phyloP scores from a whole-genome alignment of 805 yeast species.

The Limtongozyma cylindracea region DNA sequence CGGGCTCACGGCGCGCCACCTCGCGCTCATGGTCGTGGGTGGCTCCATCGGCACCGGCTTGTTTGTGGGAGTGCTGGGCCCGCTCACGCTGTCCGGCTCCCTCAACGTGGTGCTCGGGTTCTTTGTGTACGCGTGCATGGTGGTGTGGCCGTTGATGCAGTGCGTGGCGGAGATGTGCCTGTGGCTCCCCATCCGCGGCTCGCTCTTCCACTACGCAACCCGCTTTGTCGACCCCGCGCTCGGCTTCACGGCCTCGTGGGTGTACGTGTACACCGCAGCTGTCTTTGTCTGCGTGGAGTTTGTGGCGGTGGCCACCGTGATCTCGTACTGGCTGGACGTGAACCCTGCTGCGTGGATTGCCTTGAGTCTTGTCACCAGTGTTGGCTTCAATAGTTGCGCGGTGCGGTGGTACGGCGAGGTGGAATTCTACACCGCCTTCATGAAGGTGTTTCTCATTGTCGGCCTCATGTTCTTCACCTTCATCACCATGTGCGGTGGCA shows the following conservation, averaged over 20 bases:
- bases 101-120: constrained; percentile 10
- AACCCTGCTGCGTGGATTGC: constrained; percentile 10
- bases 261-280: constrained; percentile 9
- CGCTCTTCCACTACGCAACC: constrained; percentile 10
- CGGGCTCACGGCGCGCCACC: not conserved
- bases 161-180: constrained; percentile 13
- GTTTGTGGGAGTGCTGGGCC: constrained; percentile 8
- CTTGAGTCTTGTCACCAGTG: constrained; percentile 6
- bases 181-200: constrained; percentile 11
- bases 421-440: constrained; percentile 3
- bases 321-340: constrained; percentile 8
- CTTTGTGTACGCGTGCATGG: constrained; percentile 7
- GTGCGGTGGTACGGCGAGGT: constrained; percentile 5
- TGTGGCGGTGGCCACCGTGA: constrained; percentile 8
- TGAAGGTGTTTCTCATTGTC: constrained; percentile 28
- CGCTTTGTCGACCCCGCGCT: constrained; percentile 11
- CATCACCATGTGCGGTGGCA: constrained; percentile 71
- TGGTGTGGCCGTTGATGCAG: constrained; percentile 12
- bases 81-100: constrained; percentile 9
- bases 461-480: constrained; percentile 58
- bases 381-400: constrained; percentile 7
- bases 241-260: constrained; percentile 10
- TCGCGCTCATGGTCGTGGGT: constrained; percentile 6
- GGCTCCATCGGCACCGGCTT: constrained; percentile 12
- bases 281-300: constrained; percentile 11